Evolutionary conservation across 148 eudicot species (phyloP), one percentile per base, ranked within the genome.

Genomic region (Vaccinium macrocarpon): DNA sequence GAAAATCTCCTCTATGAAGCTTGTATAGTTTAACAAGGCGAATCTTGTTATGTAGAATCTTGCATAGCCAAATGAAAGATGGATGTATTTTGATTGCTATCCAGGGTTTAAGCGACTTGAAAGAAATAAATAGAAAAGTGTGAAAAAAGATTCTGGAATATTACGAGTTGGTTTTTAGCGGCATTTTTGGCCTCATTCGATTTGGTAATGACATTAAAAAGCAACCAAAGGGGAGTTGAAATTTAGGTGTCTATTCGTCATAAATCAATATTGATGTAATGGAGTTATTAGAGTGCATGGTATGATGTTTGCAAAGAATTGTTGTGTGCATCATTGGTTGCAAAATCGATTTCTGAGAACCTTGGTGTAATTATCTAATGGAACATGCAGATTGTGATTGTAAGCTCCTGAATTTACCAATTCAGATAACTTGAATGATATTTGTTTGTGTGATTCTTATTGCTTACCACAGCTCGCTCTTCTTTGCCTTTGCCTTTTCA

Each of bases 251-350:
- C 78, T 50, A 49, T 51, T 76, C 23, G 32, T 50, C 18, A 76
- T 11, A 25, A 27, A 66, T 66, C 16, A 6, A 25, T 32, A 66
- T 76, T 52, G 56, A 52, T 2, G 38, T 35, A 35, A 35, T 35
- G 38, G 2, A 76, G 80, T 49, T 50, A n/a, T 50, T 76, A 21
- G 53, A 76, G 80, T n/a, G 80, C 80, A 77, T 23, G 80, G 80
- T 77, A 75, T 35, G 78, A 42, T 74, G 75, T 71, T 71, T 71
- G 21, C 46, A 5, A 71, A 71, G 21, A 32, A 71, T 71, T 14
- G 18, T 71, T 5, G 38, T 32, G 15, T 32, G 0, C 75, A 32
- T 35, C 19, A 29, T 32, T 29, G 21, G 9, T 71, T 68, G 73
- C 38, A 5, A 71, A 32, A 12, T 32, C 8, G 8, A 71, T 25